These are phyloP conservation scores for Haematococcus sp. DNA, from an alignment of 139 green algal genomes.

Conservation along the genomic window DNA sequence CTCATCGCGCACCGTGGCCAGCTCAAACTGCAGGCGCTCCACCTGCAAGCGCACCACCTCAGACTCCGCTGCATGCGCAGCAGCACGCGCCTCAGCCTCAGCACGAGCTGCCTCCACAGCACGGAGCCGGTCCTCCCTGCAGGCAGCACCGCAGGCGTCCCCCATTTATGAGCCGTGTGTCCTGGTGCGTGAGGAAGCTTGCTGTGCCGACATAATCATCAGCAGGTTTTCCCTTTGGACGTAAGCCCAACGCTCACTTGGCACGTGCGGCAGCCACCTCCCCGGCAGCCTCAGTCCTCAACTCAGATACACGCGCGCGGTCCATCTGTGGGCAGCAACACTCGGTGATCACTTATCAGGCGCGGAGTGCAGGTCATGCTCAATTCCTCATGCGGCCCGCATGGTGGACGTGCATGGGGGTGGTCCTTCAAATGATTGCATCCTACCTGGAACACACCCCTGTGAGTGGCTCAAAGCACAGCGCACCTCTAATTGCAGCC, in stretches of 20 bases:
- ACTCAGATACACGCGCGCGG: conserved; percentile 35
- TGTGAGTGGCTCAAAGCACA: neutral
- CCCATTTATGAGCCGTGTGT: too few species aligned
- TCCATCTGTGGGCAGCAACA: conserved; percentile 32
- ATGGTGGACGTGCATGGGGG: too few species aligned
- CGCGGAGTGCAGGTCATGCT: too few species aligned
- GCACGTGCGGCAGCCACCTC: conserved; percentile 37
- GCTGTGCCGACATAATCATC: neutral
- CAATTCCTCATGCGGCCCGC: too few species aligned
- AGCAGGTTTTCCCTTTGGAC: conserved; percentile 2
- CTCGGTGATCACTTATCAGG: too few species aligned
- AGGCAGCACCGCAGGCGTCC: neutral
- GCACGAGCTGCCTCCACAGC: conserved; percentile 32
- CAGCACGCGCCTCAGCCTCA: conserved; percentile 51
- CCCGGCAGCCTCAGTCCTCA: conserved; percentile 40
- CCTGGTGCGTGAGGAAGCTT: too few species aligned
- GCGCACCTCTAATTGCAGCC: conserved; percentile 41
- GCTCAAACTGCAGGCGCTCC: conserved; percentile 36
- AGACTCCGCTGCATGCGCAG: conserved; percentile 45
- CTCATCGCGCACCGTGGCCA: conserved; percentile 29
- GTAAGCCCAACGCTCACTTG: conserved; percentile 36
- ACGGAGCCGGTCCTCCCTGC: conserved; percentile 26
- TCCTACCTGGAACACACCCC: neutral
- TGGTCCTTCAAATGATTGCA: too few species aligned
- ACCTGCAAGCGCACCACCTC: conserved; percentile 41